Conservation (phyloP, 129 eudicot genomes). For the Centella asiatica region DNA sequence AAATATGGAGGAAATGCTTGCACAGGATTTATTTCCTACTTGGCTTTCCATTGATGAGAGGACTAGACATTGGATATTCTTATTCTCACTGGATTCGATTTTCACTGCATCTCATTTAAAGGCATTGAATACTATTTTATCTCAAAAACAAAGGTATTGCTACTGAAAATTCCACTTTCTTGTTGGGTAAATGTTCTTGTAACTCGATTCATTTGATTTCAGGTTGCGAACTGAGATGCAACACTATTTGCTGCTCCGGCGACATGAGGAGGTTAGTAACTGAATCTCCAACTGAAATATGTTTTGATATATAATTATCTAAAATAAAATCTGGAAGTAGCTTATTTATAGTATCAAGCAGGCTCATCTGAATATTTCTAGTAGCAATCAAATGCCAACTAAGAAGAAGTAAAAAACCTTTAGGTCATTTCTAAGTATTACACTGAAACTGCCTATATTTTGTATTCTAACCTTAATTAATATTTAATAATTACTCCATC, state of each 20-base stretch:
- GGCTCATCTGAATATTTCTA: neutral
- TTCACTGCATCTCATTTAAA: slow-evolving; percentile 67
- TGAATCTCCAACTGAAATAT: neutral
- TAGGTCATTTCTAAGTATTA: too few species aligned
- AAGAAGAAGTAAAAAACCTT: too few species aligned
- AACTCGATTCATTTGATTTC: slow-evolving; percentile 22
- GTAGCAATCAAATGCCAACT: neutral
- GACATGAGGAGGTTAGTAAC: slow-evolving; percentile 41
- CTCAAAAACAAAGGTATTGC: slow-evolving; percentile 61
- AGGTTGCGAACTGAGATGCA: slow-evolving; percentile 75
- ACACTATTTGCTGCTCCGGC: slow-evolving; percentile 49
- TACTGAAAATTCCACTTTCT: neutral
- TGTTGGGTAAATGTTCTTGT: neutral
- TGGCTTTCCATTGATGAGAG: slow-evolving; percentile 76
- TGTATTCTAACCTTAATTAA: too few species aligned
- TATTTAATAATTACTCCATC: too few species aligned
- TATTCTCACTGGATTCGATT: slow-evolving; percentile 43
- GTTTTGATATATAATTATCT: neutral
- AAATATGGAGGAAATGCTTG: slow-evolving; percentile 63
- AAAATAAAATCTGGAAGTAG: neutral
- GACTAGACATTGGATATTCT: slow-evolving; percentile 68
- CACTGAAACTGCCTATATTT: too few species aligned
- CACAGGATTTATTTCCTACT: slow-evolving; percentile 63
- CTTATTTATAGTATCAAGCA: neutral
- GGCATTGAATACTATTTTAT: slow-evolving; percentile 61